Conservation (phyloP, 768 basidiomycete genomes). For the Amanita pseudoporphyria region DNA sequence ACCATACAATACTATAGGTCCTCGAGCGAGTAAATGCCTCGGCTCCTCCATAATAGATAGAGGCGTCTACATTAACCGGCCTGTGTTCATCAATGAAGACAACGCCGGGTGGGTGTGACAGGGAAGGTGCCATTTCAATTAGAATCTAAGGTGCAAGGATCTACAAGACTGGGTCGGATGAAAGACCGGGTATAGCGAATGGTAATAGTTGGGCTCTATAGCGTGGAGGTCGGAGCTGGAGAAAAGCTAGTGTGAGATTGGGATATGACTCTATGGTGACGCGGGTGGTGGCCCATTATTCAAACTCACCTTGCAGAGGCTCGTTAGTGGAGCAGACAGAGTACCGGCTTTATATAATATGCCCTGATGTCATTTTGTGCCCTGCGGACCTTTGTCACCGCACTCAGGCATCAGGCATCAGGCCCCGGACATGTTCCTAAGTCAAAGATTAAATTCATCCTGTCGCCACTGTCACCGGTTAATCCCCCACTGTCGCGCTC, state of each 20-base stretch:
- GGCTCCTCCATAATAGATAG: conserved; percentile 73
- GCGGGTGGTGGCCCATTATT: too few relatives aligned
- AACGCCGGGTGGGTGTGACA: conserved; percentile 55
- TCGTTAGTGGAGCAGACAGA: too few relatives aligned
- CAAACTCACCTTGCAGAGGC: too few relatives aligned
- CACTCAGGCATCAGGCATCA: neutral
- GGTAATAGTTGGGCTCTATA: neutral
- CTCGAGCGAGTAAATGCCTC: conserved; percentile 75
- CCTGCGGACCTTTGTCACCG: too few relatives aligned
- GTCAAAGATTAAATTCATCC: neutral
- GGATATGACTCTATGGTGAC: too few relatives aligned
- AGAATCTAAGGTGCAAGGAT: neutral
- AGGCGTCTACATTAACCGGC: conserved; percentile 55
- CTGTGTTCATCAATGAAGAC: conserved; percentile 48
- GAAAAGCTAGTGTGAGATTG: neutral
- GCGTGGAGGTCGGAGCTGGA: conserved; percentile 1
- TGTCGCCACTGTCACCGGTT: too few relatives aligned
- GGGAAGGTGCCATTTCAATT: conserved; percentile 44
- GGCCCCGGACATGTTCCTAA: neutral
- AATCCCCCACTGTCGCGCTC: neutral
- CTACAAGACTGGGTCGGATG: neutral
- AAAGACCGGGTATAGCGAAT: conserved; percentile 1
- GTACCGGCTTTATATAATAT: too few relatives aligned
- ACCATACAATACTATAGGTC: conserved; percentile 79
- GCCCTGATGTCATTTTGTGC: too few relatives aligned